These are phyloP conservation scores for Epichloe uncinata DNA, from an alignment of 2,329 filamentous ascomycete species.

Conservation along the genomic window DNA sequence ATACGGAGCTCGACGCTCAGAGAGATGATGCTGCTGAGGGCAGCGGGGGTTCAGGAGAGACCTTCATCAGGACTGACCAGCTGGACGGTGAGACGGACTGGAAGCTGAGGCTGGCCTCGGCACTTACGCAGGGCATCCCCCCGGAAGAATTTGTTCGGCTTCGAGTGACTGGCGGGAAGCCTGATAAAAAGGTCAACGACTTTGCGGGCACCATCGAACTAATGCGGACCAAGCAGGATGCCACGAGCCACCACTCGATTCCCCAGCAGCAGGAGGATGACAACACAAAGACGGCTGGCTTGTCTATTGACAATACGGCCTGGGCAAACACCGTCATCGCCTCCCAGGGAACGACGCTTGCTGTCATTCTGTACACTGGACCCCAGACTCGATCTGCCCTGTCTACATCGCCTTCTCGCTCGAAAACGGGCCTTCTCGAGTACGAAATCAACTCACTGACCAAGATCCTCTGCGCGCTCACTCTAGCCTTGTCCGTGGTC, in stretches of 20 bases:
- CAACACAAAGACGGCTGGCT: constrained; percentile 46
- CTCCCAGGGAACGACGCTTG: constrained; percentile 77
- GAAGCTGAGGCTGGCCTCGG: constrained; percentile 84
- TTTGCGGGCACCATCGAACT: constrained; percentile 85
- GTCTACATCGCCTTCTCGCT: constrained; percentile 81
- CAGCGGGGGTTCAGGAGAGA: constrained; percentile 54
- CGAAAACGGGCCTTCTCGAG: constrained; percentile 86
- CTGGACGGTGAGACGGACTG: constrained; percentile 97
- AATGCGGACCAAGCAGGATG: constrained; percentile 38
- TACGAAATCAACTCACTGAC: constrained; percentile 95
- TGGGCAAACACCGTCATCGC: constrained; percentile 98
- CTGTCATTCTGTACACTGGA: constrained; percentile 88
- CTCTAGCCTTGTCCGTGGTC: constrained; percentile 71
- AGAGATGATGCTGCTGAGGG: constrained; percentile 19
- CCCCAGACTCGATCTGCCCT: constrained; percentile 87
- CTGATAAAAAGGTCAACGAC: constrained; percentile 87
- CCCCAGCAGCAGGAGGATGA: constrained; percentile 22
- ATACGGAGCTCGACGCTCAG: constrained; percentile 15
- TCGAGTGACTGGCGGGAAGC: constrained; percentile 71
- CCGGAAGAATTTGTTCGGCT: constrained; percentile 55
- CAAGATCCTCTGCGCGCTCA: constrained; percentile 87
- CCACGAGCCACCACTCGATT: constrained; percentile 27
- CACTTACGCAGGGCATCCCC: constrained; percentile 68
- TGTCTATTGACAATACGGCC: constrained; percentile 93
- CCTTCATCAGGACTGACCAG: constrained; percentile 95